These are phyloP conservation scores for Mortierella sp. DNA, from an alignment of 371 early-diverging fungal genomes.

Conservation along the genomic window DNA sequence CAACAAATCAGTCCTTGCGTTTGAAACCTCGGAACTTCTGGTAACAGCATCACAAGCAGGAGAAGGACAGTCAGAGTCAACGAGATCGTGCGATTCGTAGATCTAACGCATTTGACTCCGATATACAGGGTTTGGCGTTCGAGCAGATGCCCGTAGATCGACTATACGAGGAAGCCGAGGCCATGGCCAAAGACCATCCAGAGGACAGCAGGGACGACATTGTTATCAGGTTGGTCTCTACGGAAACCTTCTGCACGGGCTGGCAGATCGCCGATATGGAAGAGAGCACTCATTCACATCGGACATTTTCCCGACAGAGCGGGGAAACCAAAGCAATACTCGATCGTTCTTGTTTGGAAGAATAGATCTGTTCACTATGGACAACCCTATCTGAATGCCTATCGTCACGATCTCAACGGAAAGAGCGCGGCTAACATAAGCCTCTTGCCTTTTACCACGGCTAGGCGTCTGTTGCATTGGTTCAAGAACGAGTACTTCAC, in stretches of 20 bases:
- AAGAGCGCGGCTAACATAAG: not conserved
- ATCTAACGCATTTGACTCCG: no score
- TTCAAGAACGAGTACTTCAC: constrained; percentile 73
- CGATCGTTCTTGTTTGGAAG: no score
- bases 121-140: constrained; percentile 58
- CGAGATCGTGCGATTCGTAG: not conserved
- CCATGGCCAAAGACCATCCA: constrained; percentile 28
- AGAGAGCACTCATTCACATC: no score
- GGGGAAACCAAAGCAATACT: no score
- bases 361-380: no score
- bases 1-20: constrained; percentile 47
- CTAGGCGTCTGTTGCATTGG: constrained; percentile 62
- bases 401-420: no score
- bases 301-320: no score
- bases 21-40: constrained; percentile 57
- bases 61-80: not conserved
- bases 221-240: constrained; percentile 41
- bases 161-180: constrained; percentile 57
- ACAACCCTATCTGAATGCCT: no score
- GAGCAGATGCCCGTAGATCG: constrained; percentile 61
- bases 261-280: no score
- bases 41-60: constrained; percentile 33
- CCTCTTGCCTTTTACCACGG: not conserved
- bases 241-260: no score
- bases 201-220: constrained; percentile 38